Percentiles rank a stretch among this genome's conserved stretches.
phyloP scores from a whole-genome alignment of 257 asterid genomes.

The Parsonsia alboflavescens region DNA sequence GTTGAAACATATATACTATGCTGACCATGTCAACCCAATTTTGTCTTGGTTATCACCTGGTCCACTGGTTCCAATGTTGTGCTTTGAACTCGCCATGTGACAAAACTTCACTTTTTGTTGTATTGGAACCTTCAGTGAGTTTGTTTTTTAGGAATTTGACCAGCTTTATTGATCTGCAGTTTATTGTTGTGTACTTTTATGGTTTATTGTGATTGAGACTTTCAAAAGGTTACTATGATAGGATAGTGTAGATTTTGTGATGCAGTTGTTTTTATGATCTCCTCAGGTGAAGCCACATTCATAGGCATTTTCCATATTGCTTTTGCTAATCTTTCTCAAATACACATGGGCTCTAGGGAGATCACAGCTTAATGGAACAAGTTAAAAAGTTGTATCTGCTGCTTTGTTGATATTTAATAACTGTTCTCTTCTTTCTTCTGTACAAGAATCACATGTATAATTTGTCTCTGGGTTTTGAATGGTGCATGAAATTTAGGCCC shows the following conservation, averaged over 20 bases:
- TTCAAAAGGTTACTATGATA: neutral
- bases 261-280: neutral
- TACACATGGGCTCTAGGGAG: neutral
- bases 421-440: neutral
- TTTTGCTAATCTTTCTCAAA: neutral
- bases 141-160: neutral
- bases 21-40: neutral
- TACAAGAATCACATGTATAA: neutral
- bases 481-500: conserved; percentile 55
- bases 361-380: neutral
- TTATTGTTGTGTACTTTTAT: neutral
- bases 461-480: neutral
- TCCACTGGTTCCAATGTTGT: neutral
- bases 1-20: neutral
- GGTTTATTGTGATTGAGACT: neutral
- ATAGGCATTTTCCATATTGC: neutral
- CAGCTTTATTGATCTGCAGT: neutral
- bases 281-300: conserved; percentile 1
- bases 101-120: too few relatives aligned
- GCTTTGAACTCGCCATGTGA: neutral
- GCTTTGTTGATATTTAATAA: neutral
- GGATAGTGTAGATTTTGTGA: neutral
- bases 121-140: neutral
- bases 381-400: neutral
- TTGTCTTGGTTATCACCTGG: neutral